phyloP scores from a whole-genome alignment of 2,329 filamentous ascomycete species.

The Akanthomyces uredinophilus region DNA sequence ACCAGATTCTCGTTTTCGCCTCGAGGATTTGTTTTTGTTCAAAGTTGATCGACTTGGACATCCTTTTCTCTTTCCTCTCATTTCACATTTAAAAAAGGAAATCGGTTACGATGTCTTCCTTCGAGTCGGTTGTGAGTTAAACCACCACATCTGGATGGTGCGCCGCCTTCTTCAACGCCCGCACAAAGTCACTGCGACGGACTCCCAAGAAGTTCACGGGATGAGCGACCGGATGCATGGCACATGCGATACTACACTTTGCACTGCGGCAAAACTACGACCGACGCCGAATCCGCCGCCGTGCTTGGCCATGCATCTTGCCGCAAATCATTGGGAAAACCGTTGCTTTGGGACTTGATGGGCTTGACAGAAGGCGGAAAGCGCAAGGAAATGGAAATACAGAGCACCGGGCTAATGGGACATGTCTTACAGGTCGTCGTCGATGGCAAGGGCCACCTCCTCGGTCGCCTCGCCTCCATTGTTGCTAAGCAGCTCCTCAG shows the following conservation, averaged over 20 bases:
- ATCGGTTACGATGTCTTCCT: slow-evolving; percentile 57
- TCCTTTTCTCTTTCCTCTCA: slow-evolving; percentile 27
- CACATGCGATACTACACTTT: not conserved
- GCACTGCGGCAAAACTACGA: not conserved
- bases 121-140: slow-evolving; percentile 64
- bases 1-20: slow-evolving; percentile 34
- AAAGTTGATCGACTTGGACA: slow-evolving; percentile 27
- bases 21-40: slow-evolving; percentile 33
- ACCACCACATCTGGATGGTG: not conserved
- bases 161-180: not conserved
- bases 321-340: not conserved
- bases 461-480: slow-evolving; percentile 96
- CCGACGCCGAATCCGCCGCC: not conserved
- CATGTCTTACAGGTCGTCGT: slow-evolving; percentile 74
- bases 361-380: not conserved
- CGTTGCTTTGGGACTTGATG: not conserved
- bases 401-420: slow-evolving; percentile 20
- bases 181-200: slow-evolving; percentile 2
- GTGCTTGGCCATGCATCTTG: not conserved
- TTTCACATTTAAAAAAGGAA: slow-evolving; percentile 29
- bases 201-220: not conserved
- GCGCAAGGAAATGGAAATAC: not conserved
- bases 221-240: slow-evolving; percentile 3
- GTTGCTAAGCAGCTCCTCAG: slow-evolving; percentile 98
- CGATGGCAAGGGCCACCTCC: slow-evolving; percentile 99